Percentiles rank a stretch among this genome's conserved stretches.
These are phyloP conservation scores for Groenewaldozyma sp. DNA, from an alignment of 1,139 yeast species.

Conservation along the genomic window DNA sequence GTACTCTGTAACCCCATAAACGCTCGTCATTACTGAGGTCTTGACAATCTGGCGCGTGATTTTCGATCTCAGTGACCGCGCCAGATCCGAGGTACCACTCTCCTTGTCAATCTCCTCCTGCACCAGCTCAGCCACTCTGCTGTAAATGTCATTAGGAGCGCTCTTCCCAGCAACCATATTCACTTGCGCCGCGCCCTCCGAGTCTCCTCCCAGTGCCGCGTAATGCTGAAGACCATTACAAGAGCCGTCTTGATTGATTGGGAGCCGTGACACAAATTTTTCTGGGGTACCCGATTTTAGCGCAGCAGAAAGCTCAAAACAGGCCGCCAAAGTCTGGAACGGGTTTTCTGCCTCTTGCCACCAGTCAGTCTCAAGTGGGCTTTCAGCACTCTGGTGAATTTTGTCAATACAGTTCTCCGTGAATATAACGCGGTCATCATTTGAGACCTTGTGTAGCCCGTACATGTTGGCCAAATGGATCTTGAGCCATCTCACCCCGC, in stretches of 20 bases:
- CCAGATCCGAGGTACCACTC: conserved; percentile 31
- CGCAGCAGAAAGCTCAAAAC: conserved; percentile 52
- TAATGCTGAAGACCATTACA: conserved; percentile 97
- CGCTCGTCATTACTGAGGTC: conserved; percentile 95
- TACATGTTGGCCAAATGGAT: conserved; percentile 59
- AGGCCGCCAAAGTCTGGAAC: conserved; percentile 58
- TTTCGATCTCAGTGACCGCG: conserved; percentile 44
- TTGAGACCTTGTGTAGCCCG: conserved; percentile 53
- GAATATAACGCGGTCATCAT: conserved; percentile 45
- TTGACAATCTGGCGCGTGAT: conserved; percentile 77
- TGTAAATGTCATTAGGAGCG: conserved; percentile 80
- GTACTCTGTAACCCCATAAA: conserved; percentile 83
- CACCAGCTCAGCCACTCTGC: conserved; percentile 49
- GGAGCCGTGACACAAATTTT: conserved; percentile 44
- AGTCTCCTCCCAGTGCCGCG: conserved; percentile 95
- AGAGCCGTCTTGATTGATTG: conserved; percentile 78
- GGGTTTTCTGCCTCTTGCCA: conserved; percentile 62
- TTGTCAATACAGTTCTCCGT: conserved; percentile 41
- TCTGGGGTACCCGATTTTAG: conserved; percentile 47
- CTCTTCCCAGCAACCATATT: conserved; percentile 66
- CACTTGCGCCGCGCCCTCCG: conserved; percentile 90
- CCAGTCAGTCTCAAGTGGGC: conserved; percentile 41
- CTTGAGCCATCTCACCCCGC: conserved; percentile 55
- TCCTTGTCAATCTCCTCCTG: conserved; percentile 42
- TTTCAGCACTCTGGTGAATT: conserved; percentile 41